phyloP scores from a whole-genome alignment of 2,329 filamentous ascomycete species.

The Paraconiothyrium brasiliense region DNA sequence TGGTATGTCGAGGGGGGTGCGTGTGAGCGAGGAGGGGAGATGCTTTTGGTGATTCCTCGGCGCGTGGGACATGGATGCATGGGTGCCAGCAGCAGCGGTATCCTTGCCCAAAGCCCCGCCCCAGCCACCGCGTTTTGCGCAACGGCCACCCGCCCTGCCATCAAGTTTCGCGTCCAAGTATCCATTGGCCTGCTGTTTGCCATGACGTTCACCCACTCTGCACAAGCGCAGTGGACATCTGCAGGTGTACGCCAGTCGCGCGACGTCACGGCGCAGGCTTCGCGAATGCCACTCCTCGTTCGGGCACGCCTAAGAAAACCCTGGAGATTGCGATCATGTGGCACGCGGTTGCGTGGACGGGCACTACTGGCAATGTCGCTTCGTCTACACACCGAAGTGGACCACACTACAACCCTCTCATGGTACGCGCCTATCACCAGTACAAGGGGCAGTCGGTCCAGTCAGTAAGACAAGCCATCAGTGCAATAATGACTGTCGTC shows the following conservation, averaged over 20 bases:
- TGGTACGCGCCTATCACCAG: too few species aligned
- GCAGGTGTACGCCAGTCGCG: conserved; percentile 11
- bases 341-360: too few species aligned
- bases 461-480: too few species aligned
- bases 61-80: background rate
- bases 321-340: conserved; percentile 31
- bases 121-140: conserved; percentile 18
- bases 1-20: conserved; percentile 17
- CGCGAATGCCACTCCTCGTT: conserved; percentile 13
- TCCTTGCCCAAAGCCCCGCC: background rate
- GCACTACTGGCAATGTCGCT: too few species aligned
- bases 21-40: background rate
- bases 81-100: conserved; percentile 1
- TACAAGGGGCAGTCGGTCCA: too few species aligned
- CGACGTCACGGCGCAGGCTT: conserved; percentile 13
- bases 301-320: conserved; percentile 22
- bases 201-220: conserved; percentile 8
- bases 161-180: too few species aligned
- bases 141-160: background rate
- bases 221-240: background rate
- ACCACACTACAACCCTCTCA: too few species aligned
- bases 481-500: too few species aligned
- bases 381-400: too few species aligned
- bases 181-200: conserved; percentile 23
- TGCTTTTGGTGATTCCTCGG: conserved; percentile 1